Base-by-base conservation (phyloP, 2,329 filamentous ascomycete genomes). In the Cercospora brassicicola region DNA sequence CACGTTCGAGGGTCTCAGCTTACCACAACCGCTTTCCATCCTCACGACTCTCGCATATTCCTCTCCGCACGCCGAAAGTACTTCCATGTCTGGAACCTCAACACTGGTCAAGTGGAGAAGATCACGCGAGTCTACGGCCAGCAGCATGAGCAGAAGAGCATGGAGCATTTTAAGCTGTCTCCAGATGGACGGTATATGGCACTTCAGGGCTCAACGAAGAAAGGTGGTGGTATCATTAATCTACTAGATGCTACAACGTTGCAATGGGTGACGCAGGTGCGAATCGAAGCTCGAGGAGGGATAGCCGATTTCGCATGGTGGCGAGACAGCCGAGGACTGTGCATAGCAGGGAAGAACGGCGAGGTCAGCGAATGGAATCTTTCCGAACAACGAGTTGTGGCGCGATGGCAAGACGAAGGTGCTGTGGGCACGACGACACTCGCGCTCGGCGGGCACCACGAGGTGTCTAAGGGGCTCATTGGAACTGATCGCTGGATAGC, bases 221-320 rank as follows among this genome's bases (percentile, higher is more conserved):
- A 96, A 79, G 93, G 93, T 30, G 93, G 94, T 66, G 95, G 95
- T 73, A 85, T 92, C 64, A 86, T 99, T 80, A 97, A 97, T 79
- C 84, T 99, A 26, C 82, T 99, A 28, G 90, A 90, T 80, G 89
- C 91, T 1, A 84, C 82, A 26, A 94, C 94, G 0, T 89, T 91
- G 77, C 94, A 97, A 81, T 98, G 94, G 94, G 84, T 93, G 57
- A 88, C 91, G 0, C 89, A 94, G 72, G 92, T 91, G 13, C 87
- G 94, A 45, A 84, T 97, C 56, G 92, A 97, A 75, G 90, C 91
- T 71, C 86, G 88, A 59, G 90, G 93, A 61, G 94, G 94, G 42
- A 89, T 98, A 59, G 91, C 92, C 0, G 94, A 97, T 79, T 96
- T 97, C 76, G 89, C 88, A 1, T 99, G 95, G 95, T 97, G 94